A percentile compares a stretch with the other conserved stretches of the same genome.
Evolutionary conservation across 768 basidiomycete species (phyloP).

Genomic region (Phaffia australis): DNA sequence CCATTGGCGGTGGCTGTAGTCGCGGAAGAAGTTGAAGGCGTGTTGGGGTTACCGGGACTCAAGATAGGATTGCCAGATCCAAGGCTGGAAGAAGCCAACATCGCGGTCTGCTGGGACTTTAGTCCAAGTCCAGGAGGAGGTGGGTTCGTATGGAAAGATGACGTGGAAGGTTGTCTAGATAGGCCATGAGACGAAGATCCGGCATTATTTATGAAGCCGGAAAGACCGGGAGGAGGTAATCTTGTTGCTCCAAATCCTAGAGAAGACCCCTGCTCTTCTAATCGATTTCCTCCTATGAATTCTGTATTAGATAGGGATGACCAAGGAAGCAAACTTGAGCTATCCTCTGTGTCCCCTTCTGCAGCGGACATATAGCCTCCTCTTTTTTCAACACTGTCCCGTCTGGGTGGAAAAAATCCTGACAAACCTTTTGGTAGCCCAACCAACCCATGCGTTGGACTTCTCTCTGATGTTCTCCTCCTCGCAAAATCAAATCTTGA

Average conservation of each 20-base stretch:
- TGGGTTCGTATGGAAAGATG: slow-evolving; percentile 1
- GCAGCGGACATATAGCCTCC: too few relatives aligned
- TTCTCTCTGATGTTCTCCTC: neutral
- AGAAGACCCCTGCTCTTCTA: slow-evolving; percentile 1
- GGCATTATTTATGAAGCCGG: neutral
- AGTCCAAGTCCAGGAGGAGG: slow-evolving; percentile 3
- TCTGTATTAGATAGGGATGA: neutral
- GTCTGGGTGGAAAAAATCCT: too few relatives aligned
- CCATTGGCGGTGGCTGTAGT: too few relatives aligned
- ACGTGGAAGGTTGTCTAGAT: slow-evolving; percentile 3
- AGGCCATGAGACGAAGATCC: slow-evolving; percentile 6
- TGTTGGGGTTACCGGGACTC: slow-evolving; percentile 10
- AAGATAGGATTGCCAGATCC: too few relatives aligned
- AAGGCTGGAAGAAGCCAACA: too few relatives aligned
- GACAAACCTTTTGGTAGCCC: too few relatives aligned
- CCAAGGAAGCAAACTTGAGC: too few relatives aligned
- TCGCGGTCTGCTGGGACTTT: neutral
- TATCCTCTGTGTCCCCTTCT: too few relatives aligned
- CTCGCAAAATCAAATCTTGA: slow-evolving; percentile 33
- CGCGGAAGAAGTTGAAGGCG: neutral
- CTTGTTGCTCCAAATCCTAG: neutral
- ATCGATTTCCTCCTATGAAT: neutral
- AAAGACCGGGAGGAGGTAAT: slow-evolving; percentile 21
- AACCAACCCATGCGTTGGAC: too few relatives aligned
- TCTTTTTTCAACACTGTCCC: too few relatives aligned